A percentile compares a stretch with the other conserved stretches of the same genome.
These are phyloP conservation scores for Chaetomium fimeti DNA, from an alignment of 495 filamentous ascomycete species.

Conservation along the genomic window DNA sequence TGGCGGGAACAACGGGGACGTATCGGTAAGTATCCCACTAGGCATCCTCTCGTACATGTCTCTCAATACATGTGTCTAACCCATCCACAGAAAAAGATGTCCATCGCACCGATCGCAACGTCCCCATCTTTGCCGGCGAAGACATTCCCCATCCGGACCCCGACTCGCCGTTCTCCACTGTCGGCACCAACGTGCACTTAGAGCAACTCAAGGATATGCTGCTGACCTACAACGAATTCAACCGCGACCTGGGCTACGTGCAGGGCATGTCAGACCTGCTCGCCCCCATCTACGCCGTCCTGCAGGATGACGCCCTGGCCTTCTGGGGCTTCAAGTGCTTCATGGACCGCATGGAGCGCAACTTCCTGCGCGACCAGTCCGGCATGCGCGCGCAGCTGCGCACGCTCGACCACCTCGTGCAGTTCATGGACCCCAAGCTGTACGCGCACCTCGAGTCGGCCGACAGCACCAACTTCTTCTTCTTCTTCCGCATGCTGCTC, in stretches of 20 bases:
- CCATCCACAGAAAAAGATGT: constrained; percentile 84
- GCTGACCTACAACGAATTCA: constrained; percentile 96
- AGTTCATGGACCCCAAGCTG: constrained; percentile 92
- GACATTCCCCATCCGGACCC: constrained; percentile 98
- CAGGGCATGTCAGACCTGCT: constrained; percentile 98
- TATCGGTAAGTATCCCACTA: constrained; percentile 65
- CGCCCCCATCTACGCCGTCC: constrained; percentile 91
- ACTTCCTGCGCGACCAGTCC: constrained; percentile 92
- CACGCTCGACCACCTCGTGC: constrained; percentile 87
- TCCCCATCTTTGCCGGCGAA: constrained; percentile 92
- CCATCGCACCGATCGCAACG: constrained; percentile 89
- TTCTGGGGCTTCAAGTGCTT: constrained; percentile 97
- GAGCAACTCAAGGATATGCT: constrained; percentile 99
- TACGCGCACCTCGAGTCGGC: constrained; percentile 86
- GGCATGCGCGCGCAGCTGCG: constrained; percentile 92
- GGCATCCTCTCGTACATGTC: background rate
- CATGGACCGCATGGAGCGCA: constrained; percentile 97
- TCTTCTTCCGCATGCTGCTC: constrained; percentile 97
- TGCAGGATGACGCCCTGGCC: constrained; percentile 94
- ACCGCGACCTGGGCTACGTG: constrained; percentile 88
- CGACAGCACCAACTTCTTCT: constrained; percentile 98
- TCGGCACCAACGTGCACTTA: constrained; percentile 93
- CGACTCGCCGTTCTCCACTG: constrained; percentile 86
- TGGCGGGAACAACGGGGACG: constrained; percentile 93
- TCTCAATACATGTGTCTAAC: background rate